A percentile compares a stretch with the other conserved stretches of the same genome.
phyloP scores from a whole-genome alignment of 2,329 filamentous ascomycete genomes.

The Chaetoscypha palmicola region DNA sequence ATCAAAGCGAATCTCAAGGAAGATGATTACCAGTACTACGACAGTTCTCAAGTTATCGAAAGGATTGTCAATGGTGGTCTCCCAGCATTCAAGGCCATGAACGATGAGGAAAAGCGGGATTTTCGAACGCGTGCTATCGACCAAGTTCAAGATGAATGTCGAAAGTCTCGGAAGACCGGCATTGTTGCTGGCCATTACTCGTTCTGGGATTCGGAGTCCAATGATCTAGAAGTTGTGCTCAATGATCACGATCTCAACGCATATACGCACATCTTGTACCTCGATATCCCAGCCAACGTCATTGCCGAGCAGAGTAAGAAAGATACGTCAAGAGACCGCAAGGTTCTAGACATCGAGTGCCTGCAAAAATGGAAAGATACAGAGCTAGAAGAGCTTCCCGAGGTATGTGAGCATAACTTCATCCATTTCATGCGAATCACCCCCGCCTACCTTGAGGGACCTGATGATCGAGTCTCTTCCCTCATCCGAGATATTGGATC shows the following conservation, averaged over 20 bases:
- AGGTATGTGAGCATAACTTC: conserved; percentile 37
- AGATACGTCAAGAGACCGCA: conserved; percentile 35
- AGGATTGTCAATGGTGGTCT: conserved; percentile 40
- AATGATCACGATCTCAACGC: conserved; percentile 39
- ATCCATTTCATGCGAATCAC: conserved; percentile 31
- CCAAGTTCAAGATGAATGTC: conserved; percentile 35
- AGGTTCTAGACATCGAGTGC: conserved; percentile 30
- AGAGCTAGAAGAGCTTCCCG: conserved; percentile 39
- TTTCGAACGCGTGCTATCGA: conserved; percentile 41
- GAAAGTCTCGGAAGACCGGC: conserved; percentile 30
- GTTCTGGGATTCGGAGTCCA: conserved; percentile 41
- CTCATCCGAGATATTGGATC: conserved; percentile 34
- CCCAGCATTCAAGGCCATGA: conserved; percentile 37
- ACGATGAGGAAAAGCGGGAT: conserved; percentile 31
- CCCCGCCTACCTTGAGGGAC: neutral
- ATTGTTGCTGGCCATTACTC: conserved; percentile 50
- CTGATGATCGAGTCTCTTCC: conserved; percentile 18
- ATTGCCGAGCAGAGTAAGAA: conserved; percentile 34
- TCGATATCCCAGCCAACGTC: conserved; percentile 35
- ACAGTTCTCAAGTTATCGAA: conserved; percentile 45
- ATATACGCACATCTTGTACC: conserved; percentile 54
- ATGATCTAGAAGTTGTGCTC: conserved; percentile 30
- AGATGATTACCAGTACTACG: conserved; percentile 39
- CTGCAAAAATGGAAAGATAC: conserved; percentile 39
- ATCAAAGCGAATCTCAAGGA: conserved; percentile 33